Base-by-base conservation (phyloP, 306 rosid species). In the Vigna angularis region DNA sequence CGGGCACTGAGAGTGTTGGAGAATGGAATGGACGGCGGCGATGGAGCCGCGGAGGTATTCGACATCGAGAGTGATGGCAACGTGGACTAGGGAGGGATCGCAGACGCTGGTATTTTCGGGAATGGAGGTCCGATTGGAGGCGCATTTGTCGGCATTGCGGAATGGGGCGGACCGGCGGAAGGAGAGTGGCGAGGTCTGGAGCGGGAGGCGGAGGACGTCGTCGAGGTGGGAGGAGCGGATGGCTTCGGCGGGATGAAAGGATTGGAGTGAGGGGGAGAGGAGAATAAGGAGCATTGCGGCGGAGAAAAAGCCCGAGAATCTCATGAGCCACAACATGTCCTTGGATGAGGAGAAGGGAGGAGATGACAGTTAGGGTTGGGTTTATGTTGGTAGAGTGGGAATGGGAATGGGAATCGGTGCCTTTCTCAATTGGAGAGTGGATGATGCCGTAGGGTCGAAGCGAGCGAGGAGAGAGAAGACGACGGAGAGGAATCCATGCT, bases 31-130 rank as follows among this genome's bases (percentile, higher is more conserved):
- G 30, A 90, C 94, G 42, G 91, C 94, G 11, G 94, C 94, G 80
- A 90, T 81, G 38, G 94, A 90, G 63, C 94, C 94, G 7, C 94
- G 94, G 57, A 90, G 91, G 63, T 90, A 90, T 30, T 86, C 88
- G 6, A 87, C 63, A 40, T 90, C 94, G 4, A 90, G 94, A 7
- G 94, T 90, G 20, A 90, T 90, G 24, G 91, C 91, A 3, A 90
- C 90, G 75, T 90, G 94, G 6, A 88, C 91, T 44, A 90, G 63
- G 77, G 82, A 78, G 9, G 91, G 91, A 75, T 88, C 86, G 56
- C 91, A 88, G 26, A 82, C 83, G 17, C 71, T 56, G 70, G 20
- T 6, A 42, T 45, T 45, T 5, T 45, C 6, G 16, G 18, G 0
- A 2, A 40, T 17, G 16, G 51, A 1, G 24, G 3, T 62, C 11